phyloP scores from a whole-genome alignment of 129 eudicot genomes.

The Centella asiatica region DNA sequence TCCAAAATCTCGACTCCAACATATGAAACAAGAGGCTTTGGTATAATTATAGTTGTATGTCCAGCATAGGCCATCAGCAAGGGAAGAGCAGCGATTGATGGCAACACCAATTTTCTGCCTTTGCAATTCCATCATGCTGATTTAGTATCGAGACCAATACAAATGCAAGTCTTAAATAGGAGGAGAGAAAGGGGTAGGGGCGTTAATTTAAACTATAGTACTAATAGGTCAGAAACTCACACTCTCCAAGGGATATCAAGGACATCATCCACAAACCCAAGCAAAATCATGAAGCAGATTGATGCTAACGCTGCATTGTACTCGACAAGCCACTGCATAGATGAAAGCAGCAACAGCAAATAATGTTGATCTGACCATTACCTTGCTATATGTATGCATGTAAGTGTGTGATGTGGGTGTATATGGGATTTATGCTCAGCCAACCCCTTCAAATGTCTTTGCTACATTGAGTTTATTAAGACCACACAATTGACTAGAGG shows the following conservation, averaged over 20 bases:
- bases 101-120: constrained; percentile 78
- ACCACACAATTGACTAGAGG: too few species aligned
- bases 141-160: not conserved
- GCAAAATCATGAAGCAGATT: constrained; percentile 87
- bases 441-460: too few species aligned
- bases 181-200: not conserved
- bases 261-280: constrained; percentile 97
- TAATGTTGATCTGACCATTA: too few species aligned
- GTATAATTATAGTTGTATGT: constrained; percentile 85
- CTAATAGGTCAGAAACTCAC: constrained; percentile 48
- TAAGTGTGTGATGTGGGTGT: too few species aligned
- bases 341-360: constrained; percentile 3
- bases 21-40: constrained; percentile 76
- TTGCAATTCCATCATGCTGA: constrained; percentile 16
- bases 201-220: too few species aligned
- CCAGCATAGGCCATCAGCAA: constrained; percentile 98
- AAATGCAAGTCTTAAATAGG: constrained; percentile 9
- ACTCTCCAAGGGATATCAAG: constrained; percentile 98
- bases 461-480: too few species aligned
- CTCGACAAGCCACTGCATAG: constrained; percentile 91
- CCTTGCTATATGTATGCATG: too few species aligned
- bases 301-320: constrained; percentile 97
- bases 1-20: constrained; percentile 3
- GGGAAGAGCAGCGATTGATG: constrained; percentile 96
- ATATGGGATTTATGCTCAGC: too few species aligned